phyloP scores from a whole-genome alignment of 768 basidiomycete genomes.

The Rhodosporidiobolus sp. region DNA sequence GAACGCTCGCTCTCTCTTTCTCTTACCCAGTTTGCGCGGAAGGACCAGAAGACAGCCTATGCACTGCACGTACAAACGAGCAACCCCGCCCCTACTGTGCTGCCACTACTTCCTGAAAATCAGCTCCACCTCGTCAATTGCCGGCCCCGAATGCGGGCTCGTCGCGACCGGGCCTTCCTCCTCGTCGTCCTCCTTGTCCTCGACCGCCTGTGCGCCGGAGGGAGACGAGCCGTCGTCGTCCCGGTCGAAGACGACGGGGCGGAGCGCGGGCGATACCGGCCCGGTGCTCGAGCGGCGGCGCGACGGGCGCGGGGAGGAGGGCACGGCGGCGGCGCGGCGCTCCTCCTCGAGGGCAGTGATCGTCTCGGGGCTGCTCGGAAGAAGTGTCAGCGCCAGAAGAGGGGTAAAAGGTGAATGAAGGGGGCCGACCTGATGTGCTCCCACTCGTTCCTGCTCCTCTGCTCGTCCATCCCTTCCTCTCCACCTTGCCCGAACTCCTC shows the following conservation, averaged over 20 bases:
- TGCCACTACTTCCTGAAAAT: conserved; percentile 27
- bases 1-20: too few species aligned
- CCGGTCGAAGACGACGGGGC: conserved; percentile 41
- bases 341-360: conserved; percentile 44
- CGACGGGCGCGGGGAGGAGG: conserved; percentile 37
- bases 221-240: conserved; percentile 32
- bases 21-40: too few species aligned
- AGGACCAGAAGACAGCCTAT: neutral
- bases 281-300: conserved; percentile 39
- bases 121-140: conserved; percentile 42
- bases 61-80: too few species aligned
- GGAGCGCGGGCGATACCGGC: conserved; percentile 42
- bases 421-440: conserved; percentile 43
- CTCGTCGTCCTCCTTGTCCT: conserved; percentile 4
- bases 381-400: neutral
- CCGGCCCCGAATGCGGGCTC: conserved; percentile 32
- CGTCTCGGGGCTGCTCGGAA: conserved; percentile 42
- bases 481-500: conserved; percentile 28
- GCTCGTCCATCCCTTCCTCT: conserved; percentile 30
- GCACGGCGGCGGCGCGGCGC: conserved; percentile 27
- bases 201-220: neutral
- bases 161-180: conserved; percentile 35
- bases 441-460: conserved; percentile 36
- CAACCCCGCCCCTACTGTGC: too few species aligned
- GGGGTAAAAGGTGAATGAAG: neutral